Evolutionary conservation across 2,329 filamentous ascomycete species (phyloP).

Genomic region (Tothia fuscella): DNA sequence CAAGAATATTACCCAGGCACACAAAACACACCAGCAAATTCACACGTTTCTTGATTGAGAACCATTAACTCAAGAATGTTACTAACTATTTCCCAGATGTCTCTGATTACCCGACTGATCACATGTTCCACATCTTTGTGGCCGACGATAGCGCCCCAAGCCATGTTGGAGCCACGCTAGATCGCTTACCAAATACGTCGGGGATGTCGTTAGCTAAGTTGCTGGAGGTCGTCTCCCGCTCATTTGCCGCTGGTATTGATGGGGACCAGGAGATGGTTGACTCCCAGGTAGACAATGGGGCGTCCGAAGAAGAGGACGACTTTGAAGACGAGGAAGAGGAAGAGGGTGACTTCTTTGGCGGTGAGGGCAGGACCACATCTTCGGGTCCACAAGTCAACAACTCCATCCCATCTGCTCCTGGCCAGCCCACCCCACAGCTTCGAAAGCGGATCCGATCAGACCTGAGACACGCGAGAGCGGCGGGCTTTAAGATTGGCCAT

Average conservation of each 20-base stretch:
- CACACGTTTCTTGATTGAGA: no score
- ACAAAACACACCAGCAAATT: no score
- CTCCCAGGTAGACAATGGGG: constrained; percentile 18
- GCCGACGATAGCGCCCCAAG: constrained; percentile 33
- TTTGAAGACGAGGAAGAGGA: constrained; percentile 24
- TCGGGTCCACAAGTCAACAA: neutral
- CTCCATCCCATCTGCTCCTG: neutral
- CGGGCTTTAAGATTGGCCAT: constrained; percentile 60
- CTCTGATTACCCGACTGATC: constrained; percentile 45
- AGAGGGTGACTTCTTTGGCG: constrained; percentile 16
- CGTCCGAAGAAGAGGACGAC: constrained; percentile 23
- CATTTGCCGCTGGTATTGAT: constrained; percentile 21
- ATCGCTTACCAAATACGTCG: constrained; percentile 32
- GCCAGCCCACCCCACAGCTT: neutral
- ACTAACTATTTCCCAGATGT: constrained; percentile 33
- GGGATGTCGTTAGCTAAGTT: constrained; percentile 37
- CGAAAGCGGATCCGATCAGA: constrained; percentile 40
- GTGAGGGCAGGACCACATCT: neutral
- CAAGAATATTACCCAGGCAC: no score
- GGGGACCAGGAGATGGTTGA: constrained; percentile 13
- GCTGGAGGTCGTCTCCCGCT: constrained; percentile 33
- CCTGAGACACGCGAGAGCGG: constrained; percentile 45
- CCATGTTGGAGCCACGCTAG: constrained; percentile 31
- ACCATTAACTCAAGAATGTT: no score
- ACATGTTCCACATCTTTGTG: constrained; percentile 46